These are phyloP conservation scores for Fusarium nelsonii DNA, from an alignment of 2,329 filamentous ascomycete species.

Conservation along the genomic window DNA sequence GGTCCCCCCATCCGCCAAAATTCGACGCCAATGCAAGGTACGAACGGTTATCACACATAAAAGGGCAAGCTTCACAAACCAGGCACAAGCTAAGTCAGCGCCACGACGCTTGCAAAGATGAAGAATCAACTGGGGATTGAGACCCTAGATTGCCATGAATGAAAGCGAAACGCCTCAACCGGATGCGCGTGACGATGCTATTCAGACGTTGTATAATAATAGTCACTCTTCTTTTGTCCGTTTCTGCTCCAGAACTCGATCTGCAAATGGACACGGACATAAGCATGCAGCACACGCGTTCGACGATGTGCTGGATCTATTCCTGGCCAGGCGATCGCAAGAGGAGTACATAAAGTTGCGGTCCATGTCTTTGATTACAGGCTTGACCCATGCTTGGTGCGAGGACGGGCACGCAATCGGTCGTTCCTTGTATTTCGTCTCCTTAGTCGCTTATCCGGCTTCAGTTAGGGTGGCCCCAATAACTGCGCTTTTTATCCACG, in stretches of 20 bases:
- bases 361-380: slow-evolving; percentile 25
- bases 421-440: slow-evolving; percentile 38
- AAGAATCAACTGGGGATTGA: slow-evolving; percentile 2
- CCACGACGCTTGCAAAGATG: slow-evolving; percentile 36
- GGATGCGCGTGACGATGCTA: slow-evolving; percentile 30
- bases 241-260: slow-evolving; percentile 2
- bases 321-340: slow-evolving; percentile 21
- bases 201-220: slow-evolving; percentile 8
- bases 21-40: slow-evolving; percentile 43
- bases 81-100: slow-evolving; percentile 18
- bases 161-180: slow-evolving; percentile 36
- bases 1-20: slow-evolving; percentile 1
- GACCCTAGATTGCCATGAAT: slow-evolving; percentile 5
- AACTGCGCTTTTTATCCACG: slow-evolving; percentile 20
- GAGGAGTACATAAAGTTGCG: slow-evolving; percentile 16
- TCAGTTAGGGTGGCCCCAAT: slow-evolving; percentile 31
- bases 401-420: slow-evolving; percentile 36
- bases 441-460: slow-evolving; percentile 27
- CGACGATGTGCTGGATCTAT: slow-evolving; percentile 29
- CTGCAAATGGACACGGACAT: slow-evolving; percentile 9
- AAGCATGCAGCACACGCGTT: slow-evolving; percentile 21
- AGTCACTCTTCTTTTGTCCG: slow-evolving; percentile 8
- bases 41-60: slow-evolving; percentile 37
- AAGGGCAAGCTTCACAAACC: slow-evolving; percentile 17
- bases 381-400: slow-evolving; percentile 32